Base-by-base conservation (phyloP, 2,329 filamentous ascomycete species). In the Aspergillus puulaauensis region DNA sequence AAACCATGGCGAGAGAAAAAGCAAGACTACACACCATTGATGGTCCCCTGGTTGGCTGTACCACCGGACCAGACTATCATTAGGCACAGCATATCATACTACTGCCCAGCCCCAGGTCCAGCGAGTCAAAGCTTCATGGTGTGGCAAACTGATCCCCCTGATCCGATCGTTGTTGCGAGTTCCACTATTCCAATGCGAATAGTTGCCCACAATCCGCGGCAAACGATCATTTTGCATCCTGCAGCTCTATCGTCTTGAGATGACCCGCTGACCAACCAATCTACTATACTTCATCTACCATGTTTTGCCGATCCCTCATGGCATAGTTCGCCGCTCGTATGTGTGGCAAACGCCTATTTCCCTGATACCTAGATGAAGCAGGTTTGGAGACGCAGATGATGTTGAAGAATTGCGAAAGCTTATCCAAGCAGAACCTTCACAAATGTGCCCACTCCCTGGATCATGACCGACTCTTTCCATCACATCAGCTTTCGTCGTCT, bases 171-270 rank as follows among this genome's bases (percentile, higher is more conserved):
- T n/a, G 9, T 43, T 41, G 23, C 15, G 39, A 41, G 49, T 17
- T 14, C 49, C 37, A 24, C 37, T 51, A 12, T 46, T 46, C 14
- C 44, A 23, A 46, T 31, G 46, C 46, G 8, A 23, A 23, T 31
- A 27, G 37, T 24, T 31, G 14, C 37, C 21, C 21, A 51, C 48
- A n/a, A n/a, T 33, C 35, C 35, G 37, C 37, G 21, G 6, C 21
- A n/a, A 23, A 51, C 48, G 35, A 51, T 31, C 19, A 51, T 39
- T 52, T 54, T 53, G 52, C 43, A 57, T 62, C 50, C 50, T 60
- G 59, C 61, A 61, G 44, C 37, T 56, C 44, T 24, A 50, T 57
- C 39, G 24, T 46, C 23, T 14, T 21, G 40, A 14, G 23, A 31
- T 31, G 27, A 17, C 17, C 27, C 44, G 15, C 45, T 23, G 9